These are phyloP conservation scores for Peronospora tabacina DNA, from an alignment of 352 stramenopile genomes.

Conservation along the genomic window DNA sequence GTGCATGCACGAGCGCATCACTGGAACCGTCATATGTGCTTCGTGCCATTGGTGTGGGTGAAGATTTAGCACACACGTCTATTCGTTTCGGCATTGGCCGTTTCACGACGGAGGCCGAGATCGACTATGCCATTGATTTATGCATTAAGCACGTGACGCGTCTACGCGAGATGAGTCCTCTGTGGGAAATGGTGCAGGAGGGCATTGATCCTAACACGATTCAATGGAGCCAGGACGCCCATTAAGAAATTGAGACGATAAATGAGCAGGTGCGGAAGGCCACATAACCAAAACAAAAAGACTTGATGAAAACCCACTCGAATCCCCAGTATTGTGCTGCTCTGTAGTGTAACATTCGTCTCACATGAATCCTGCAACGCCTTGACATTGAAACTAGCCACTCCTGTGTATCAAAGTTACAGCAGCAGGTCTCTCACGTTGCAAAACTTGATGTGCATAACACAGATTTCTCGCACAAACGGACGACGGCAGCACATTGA, in stretches of 20 bases:
- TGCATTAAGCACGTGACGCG: slow-evolving; percentile 92
- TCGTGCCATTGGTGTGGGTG: slow-evolving; percentile 95
- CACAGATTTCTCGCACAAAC: slow-evolving; percentile 1
- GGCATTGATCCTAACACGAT: slow-evolving; percentile 99
- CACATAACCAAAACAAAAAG: no score
- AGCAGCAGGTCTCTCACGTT: not conserved
- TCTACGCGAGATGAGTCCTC: slow-evolving; percentile 96
- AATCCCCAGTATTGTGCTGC: no score
- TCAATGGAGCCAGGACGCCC: slow-evolving; percentile 97
- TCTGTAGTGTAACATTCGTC: no score
- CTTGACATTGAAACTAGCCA: no score
- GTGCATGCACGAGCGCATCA: slow-evolving; percentile 93
- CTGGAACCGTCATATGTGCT: slow-evolving; percentile 99
- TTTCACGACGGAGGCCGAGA: slow-evolving; percentile 97
- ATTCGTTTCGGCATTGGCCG: slow-evolving; percentile 96
- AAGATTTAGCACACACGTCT: slow-evolving; percentile 98
- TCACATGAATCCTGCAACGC: no score
- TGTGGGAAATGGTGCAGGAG: slow-evolving; percentile 99
- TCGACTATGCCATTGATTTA: slow-evolving; percentile 95
- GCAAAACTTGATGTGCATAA: not conserved
- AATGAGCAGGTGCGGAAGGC: not conserved
- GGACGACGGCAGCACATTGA: slow-evolving; percentile 16
- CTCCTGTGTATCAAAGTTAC: not conserved
- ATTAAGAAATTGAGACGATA: slow-evolving; percentile 16
- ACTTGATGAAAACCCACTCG: no score